These are phyloP conservation scores for Rosellinia necatrix DNA, from an alignment of 2,329 filamentous ascomycete genomes.

Conservation along the genomic window DNA sequence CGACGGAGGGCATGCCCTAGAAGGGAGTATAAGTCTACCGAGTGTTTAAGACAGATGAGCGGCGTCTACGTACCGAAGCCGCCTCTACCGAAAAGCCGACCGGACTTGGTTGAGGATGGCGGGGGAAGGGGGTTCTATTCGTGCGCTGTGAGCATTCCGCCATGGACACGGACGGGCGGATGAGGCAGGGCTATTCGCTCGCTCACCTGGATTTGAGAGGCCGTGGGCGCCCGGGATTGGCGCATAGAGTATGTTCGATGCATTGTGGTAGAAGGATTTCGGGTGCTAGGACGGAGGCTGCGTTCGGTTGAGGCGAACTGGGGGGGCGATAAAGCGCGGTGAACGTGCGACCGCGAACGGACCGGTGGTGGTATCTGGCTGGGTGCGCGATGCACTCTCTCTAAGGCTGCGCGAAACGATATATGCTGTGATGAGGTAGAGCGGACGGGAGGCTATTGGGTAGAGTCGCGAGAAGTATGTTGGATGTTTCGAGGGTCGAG, in stretches of 20 bases:
- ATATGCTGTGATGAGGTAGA: slow-evolving; percentile 5
- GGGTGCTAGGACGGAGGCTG: slow-evolving; percentile 7
- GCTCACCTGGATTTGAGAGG: slow-evolving; percentile 70
- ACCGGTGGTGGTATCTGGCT: slow-evolving; percentile 1
- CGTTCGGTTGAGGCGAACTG: neutral
- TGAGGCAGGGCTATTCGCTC: slow-evolving; percentile 25
- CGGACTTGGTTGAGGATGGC: slow-evolving; percentile 86
- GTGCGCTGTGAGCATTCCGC: slow-evolving; percentile 12
- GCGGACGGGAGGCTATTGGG: neutral
- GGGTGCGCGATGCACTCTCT: neutral
- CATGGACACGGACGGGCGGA: neutral
- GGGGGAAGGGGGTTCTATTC: slow-evolving; percentile 87
- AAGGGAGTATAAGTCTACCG: slow-evolving; percentile 15
- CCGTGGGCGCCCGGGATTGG: slow-evolving; percentile 93
- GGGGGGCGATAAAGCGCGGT: neutral
- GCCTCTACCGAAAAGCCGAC: slow-evolving; percentile 83
- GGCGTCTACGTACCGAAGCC: slow-evolving; percentile 72
- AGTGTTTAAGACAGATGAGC: slow-evolving; percentile 5
- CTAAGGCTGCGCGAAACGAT: neutral
- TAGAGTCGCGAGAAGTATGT: slow-evolving; percentile 8
- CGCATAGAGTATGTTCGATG: slow-evolving; percentile 99
- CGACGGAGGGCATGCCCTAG: slow-evolving; percentile 71
- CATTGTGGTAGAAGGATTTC: slow-evolving; percentile 59
- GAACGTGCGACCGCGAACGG: neutral
- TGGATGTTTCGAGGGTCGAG: slow-evolving; percentile 2